Evolutionary conservation across 768 basidiomycete species (phyloP).

Genomic region (Daedaleopsis nitida): DNA sequence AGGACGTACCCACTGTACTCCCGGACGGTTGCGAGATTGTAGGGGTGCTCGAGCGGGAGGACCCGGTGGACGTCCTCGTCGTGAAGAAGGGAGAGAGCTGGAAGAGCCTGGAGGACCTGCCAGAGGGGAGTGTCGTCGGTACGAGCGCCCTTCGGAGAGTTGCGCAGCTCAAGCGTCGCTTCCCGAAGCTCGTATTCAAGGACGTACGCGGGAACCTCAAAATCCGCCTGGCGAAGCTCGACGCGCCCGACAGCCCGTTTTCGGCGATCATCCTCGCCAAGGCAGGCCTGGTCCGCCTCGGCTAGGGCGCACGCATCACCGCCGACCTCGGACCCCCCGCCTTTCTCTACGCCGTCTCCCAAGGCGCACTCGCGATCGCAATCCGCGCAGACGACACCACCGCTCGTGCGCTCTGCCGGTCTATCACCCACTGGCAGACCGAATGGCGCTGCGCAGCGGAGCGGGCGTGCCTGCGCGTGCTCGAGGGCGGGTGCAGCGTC

Average conservation of each 20-base stretch:
- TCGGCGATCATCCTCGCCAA: slow-evolving; percentile 91
- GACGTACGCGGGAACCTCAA: slow-evolving; percentile 92
- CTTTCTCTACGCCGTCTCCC: slow-evolving; percentile 88
- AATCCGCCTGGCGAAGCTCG: slow-evolving; percentile 90
- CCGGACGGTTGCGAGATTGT: slow-evolving; percentile 84
- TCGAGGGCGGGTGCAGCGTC: slow-evolving; percentile 97
- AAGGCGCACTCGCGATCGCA: slow-evolving; percentile 90
- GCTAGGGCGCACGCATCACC: slow-evolving; percentile 74
- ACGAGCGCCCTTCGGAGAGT: slow-evolving; percentile 93
- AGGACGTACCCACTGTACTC: slow-evolving; percentile 90
- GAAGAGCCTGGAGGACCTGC: slow-evolving; percentile 78
- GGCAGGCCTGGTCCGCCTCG: slow-evolving; percentile 85
- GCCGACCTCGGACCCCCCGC: slow-evolving; percentile 71
- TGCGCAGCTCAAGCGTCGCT: slow-evolving; percentile 83
- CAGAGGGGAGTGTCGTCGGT: slow-evolving; percentile 88
- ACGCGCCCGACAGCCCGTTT: slow-evolving; percentile 77
- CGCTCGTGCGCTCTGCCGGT: slow-evolving; percentile 62
- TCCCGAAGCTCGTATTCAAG: slow-evolving; percentile 74
- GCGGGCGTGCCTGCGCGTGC: slow-evolving; percentile 80
- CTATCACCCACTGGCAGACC: slow-evolving; percentile 75
- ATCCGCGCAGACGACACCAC: slow-evolving; percentile 67
- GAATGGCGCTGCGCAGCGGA: slow-evolving; percentile 82
- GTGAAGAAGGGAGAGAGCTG: slow-evolving; percentile 74
- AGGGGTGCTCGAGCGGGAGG: slow-evolving; percentile 84
- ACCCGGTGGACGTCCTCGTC: slow-evolving; percentile 87